Conservation (phyloP, 257 asterid species). For the Penstemon newberryi region DNA sequence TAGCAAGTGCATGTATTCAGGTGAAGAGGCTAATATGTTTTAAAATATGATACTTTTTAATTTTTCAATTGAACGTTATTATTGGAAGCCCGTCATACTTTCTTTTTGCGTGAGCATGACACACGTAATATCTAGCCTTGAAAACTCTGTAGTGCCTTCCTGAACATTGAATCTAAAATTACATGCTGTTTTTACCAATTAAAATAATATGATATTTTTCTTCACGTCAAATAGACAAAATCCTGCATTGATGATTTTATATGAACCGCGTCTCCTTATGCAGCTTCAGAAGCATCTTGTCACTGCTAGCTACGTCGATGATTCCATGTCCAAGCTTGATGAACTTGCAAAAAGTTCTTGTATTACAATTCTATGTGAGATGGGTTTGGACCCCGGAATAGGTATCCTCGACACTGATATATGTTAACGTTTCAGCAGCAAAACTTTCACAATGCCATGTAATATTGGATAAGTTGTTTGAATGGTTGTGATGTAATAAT, state of each 20-base stretch:
- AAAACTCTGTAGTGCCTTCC: no score
- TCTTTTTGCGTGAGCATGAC: no score
- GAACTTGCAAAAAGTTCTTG: constrained; percentile 71
- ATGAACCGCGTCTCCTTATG: constrained; percentile 27
- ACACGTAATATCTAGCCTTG: no score
- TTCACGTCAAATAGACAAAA: no score
- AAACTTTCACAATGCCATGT: not conserved
- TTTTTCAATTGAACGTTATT: not conserved
- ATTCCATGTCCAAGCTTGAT: constrained; percentile 76
- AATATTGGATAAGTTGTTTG: not conserved
- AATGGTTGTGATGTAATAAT: not conserved
- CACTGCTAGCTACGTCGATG: constrained; percentile 96
- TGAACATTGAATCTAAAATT: no score
- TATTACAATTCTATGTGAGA: constrained; percentile 84
- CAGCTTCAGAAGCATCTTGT: constrained; percentile 85
- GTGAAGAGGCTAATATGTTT: constrained; percentile 30
- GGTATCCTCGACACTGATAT: constrained; percentile 42
- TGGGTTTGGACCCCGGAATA: constrained; percentile 99
- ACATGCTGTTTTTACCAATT: no score
- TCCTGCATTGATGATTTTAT: no score
- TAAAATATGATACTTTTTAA: not conserved
- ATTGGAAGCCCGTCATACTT: no score
- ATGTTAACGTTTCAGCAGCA: constrained; percentile 2
- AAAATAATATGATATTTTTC: no score
- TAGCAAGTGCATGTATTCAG: constrained; percentile 88